Evolutionary conservation across 805 yeast species (phyloP), one percentile per base, ranked within the genome.

Genomic region (Saturnispora dispora): DNA sequence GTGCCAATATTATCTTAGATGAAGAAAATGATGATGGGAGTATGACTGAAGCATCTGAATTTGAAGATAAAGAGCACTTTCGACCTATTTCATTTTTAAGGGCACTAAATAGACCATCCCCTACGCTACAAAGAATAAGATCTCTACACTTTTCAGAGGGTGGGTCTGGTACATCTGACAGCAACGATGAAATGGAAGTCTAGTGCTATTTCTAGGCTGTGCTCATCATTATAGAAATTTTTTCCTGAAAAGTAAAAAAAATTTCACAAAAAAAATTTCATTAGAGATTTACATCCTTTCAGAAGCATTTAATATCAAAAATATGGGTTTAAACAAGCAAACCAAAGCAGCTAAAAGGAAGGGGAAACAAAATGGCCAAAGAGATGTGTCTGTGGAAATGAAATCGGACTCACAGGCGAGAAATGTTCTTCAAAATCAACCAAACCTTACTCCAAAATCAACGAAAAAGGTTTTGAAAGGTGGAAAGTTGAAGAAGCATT

Each of bases 341-440:
- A 74, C 83, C 10, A 71, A 79, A 59, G 74, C 81, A 1, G 79
- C 81, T 22, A 82, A 82, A 62, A 73, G 86, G 63, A 68, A 70
- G 50, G 72, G 64, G 44, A 65, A 71, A 3, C 81, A 77, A 62
- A 81, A 80, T 60, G 69, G 71, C 39, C 75, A 74, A 27, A 74
- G 87, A 56, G 71, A 72, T 18, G 77, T 83, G 2, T 80, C 78
- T 52, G 78, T 88, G 2, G 91, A 85, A 58, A 85, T 85, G 25
- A 73, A 72, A 55, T 67, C 77, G 30, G 90, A 85, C 61, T 72
- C 79, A 0, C 72, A 71, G n/a, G 91, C 93, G 4, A 73, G 86
- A 60, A 86, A 86, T 63, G 72, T 79, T 55, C 66, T 85, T 47
- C 78, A 76, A 27, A 68, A 64, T 48, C 79, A 76, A 61, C 85